Evolutionary conservation across 768 basidiomycete genomes (phyloP).

Genomic region (Fistulinella prunicolor): DNA sequence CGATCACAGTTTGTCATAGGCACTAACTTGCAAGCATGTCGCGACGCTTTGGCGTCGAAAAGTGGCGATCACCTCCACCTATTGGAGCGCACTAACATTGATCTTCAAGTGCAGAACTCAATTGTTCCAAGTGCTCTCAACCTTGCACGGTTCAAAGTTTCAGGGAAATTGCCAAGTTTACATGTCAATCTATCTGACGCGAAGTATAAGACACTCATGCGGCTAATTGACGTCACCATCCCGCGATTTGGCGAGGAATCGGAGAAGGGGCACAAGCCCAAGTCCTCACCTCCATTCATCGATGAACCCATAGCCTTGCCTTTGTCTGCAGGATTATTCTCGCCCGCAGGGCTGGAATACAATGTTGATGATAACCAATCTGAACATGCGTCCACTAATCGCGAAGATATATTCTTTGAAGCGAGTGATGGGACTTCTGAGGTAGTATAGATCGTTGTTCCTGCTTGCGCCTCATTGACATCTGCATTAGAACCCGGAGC

Average conservation of each 20-base stretch:
- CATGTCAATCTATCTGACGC: conserved; percentile 88
- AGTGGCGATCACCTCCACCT: conserved; percentile 70
- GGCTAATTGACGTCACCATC: conserved; percentile 85
- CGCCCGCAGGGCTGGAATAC: conserved; percentile 58
- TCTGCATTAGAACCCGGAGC: conserved; percentile 29
- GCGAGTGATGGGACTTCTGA: conserved; percentile 59
- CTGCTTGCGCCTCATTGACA: conserved; percentile 1
- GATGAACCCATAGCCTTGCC: conserved; percentile 42
- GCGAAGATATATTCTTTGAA: conserved; percentile 67
- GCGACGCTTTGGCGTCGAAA: conserved; percentile 66
- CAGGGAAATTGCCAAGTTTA: conserved; percentile 82
- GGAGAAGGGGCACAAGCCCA: conserved; percentile 21
- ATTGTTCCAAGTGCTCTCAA: conserved; percentile 83
- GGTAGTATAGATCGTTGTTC: conserved; percentile 34
- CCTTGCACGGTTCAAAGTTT: conserved; percentile 85
- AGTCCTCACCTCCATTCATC: conserved; percentile 18
- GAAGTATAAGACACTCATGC: conserved; percentile 91
- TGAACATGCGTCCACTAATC: conserved; percentile 38
- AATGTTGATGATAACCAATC: conserved; percentile 59
- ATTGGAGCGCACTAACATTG: conserved; percentile 88
- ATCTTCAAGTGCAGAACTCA: conserved; percentile 86
- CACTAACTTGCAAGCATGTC: conserved; percentile 74
- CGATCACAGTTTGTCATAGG: conserved; percentile 79
- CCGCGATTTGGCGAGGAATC: conserved; percentile 68
- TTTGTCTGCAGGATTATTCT: conserved; percentile 55